Evolutionary conservation across 148 eudicot species (phyloP), one percentile per base, ranked within the genome.

Genomic region (Diospyros lotus): DNA sequence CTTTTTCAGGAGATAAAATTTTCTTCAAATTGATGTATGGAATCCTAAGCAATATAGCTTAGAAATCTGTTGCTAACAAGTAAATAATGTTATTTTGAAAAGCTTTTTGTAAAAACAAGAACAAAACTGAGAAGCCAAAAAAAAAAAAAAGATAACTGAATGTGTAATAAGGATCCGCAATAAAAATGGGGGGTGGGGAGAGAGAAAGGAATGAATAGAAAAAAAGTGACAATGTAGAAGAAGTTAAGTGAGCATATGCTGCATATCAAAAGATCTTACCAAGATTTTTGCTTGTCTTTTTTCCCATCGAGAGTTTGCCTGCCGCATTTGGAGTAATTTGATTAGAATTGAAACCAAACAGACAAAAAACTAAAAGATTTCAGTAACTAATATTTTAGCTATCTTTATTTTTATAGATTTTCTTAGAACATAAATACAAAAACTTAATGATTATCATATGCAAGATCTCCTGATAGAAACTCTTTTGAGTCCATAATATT

Each of bases 241-340:
- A 68, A 45, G 14, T 56, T 59, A 6, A 58, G 40, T 2, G 58
- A 55, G 45, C 45, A 50, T 17, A 41, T 38, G 28, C 28, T 28
- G 28, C 28, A 28, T 28, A 28, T 28, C 28, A 0, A 40, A 56
- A 58, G 80, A 68, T 75, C 90, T 86, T 80, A 92, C 98, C 92
- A 94, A 80, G 74, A 94, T 73, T 83, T 89, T 92, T 45, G 84
- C 79, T 62, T 92, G 98, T 42, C 97, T 88, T 78, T 92, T 94
- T 82, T 94, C 89, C 98, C 98, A 94, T 46, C 98, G 86, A 74
- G 86, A 75, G 78, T 78, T 90, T 52, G 98, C 98, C 98, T 94
- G 90, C 81, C 45, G 74, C 59, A 59, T 63, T 66, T 64, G 60
- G 8, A 10, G 40, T 10, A 5, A 5, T 40, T 53, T 41, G 9